phyloP scores from a whole-genome alignment of 2,329 filamentous ascomycete species.

The Pseudocercospora fijiensis region DNA sequence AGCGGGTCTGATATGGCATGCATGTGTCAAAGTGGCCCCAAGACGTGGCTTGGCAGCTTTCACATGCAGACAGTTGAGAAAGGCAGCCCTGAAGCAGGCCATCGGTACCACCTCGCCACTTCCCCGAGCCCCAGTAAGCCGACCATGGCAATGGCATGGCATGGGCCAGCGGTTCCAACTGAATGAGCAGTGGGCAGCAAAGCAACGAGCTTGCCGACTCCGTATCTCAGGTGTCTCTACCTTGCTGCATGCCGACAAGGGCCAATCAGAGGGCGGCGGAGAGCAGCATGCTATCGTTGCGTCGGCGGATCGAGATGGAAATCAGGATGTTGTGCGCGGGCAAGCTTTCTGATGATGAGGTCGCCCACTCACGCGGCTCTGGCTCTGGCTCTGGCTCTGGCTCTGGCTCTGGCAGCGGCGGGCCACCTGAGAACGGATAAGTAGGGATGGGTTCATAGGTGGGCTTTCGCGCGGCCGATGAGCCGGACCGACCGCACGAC shows the following conservation, averaged over 20 bases:
- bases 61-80: slow-evolving; percentile 4
- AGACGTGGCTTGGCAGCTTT: background rate
- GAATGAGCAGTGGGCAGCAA: background rate
- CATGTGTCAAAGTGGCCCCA: background rate
- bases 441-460: no score
- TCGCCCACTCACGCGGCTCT: background rate
- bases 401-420: background rate
- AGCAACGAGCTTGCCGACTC: background rate
- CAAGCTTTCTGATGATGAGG: background rate
- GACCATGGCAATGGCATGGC: no score
- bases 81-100: background rate
- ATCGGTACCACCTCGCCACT: no score
- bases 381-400: no score
- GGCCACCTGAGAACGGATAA: background rate
- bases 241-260: background rate
- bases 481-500: background rate
- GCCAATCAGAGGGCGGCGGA: background rate
- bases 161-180: no score
- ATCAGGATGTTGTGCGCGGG: slow-evolving; percentile 2
- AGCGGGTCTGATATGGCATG: background rate
- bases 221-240: slow-evolving; percentile 1
- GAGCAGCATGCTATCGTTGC: slow-evolving; percentile 1
- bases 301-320: slow-evolving; percentile 1
- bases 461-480: background rate
- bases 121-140: no score